A percentile compares a stretch with the other conserved stretches of the same genome.
These are phyloP conservation scores for Tetrapisispora fleetii DNA, from an alignment of 805 yeast species.

Conservation along the genomic window DNA sequence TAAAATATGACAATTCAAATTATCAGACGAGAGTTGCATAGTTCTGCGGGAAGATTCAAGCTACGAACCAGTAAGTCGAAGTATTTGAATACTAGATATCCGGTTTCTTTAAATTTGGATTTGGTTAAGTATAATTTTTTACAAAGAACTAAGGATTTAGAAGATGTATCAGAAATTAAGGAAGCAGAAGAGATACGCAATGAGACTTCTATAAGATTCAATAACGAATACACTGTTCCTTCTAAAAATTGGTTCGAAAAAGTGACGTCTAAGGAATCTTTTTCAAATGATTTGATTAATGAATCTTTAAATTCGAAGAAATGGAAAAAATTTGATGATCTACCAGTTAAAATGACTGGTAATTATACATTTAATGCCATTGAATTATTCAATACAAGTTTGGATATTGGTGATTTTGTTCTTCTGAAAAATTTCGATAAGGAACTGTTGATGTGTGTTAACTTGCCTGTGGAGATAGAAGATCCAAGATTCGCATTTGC, in stretches of 20 bases:
- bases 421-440: constrained; percentile 37
- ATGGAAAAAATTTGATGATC: background rate
- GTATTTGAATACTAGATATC: background rate
- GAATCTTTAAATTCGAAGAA: background rate
- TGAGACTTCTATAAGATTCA: constrained; percentile 14
- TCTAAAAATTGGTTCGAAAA: constrained; percentile 18
- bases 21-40: too few species aligned
- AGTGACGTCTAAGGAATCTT: background rate
- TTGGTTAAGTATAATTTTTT: constrained; percentile 13
- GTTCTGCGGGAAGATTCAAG: too few species aligned
- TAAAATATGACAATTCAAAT: too few species aligned
- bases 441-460: constrained; percentile 45
- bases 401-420: constrained; percentile 56
- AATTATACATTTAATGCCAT: constrained; percentile 4
- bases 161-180: constrained; percentile 22
- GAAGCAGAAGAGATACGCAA: constrained; percentile 12
- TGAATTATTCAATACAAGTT: constrained; percentile 7
- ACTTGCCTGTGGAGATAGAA: constrained; percentile 38
- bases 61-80: too few species aligned
- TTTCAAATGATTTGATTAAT: constrained; percentile 1
- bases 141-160: constrained; percentile 20
- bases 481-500: constrained; percentile 51
- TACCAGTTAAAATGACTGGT: background rate
- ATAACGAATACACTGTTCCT: constrained; percentile 16
- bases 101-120: constrained; percentile 7